Evolutionary conservation across 2,329 filamentous ascomycete species (phyloP).

Genomic region (Zymoseptoria crescenta): DNA sequence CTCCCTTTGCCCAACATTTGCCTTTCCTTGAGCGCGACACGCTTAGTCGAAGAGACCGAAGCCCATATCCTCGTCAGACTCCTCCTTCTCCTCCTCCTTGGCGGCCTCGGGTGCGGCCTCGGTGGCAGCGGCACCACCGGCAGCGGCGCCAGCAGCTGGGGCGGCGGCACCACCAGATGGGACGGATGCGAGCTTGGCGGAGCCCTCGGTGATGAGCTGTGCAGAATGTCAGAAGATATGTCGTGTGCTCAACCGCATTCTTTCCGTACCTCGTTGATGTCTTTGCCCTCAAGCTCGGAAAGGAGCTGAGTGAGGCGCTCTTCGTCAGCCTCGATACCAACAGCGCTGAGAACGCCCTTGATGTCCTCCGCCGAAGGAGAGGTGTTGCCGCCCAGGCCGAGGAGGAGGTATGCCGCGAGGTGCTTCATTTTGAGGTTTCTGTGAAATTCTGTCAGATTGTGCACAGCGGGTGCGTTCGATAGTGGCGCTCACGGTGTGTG

Average conservation of each 20-base stretch:
- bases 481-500: constrained; percentile 13
- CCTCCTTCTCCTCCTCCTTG: constrained; percentile 71
- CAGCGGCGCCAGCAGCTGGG: constrained; percentile 61
- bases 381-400: constrained; percentile 86
- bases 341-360: constrained; percentile 81
- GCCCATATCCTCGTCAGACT: constrained; percentile 72
- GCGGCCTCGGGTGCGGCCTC: constrained; percentile 47
- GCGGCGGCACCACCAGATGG: constrained; percentile 80
- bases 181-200: constrained; percentile 92
- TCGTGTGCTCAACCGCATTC: constrained; percentile 14
- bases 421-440: constrained; percentile 82
- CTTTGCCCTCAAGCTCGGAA: constrained; percentile 83
- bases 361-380: constrained; percentile 78
- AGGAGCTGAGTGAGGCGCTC: constrained; percentile 83
- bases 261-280: constrained; percentile 75
- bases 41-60: constrained; percentile 61
- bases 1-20: not conserved
- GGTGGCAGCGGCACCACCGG: constrained; percentile 59
- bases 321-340: constrained; percentile 87
- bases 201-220: constrained; percentile 85
- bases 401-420: constrained; percentile 97
- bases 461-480: not conserved
- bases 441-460: constrained; percentile 2
- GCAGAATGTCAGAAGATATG: constrained; percentile 22
- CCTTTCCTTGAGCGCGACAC: constrained; percentile 15